phyloP scores from a whole-genome alignment of 2,329 filamentous ascomycete species.

The Lojkania enalia region DNA sequence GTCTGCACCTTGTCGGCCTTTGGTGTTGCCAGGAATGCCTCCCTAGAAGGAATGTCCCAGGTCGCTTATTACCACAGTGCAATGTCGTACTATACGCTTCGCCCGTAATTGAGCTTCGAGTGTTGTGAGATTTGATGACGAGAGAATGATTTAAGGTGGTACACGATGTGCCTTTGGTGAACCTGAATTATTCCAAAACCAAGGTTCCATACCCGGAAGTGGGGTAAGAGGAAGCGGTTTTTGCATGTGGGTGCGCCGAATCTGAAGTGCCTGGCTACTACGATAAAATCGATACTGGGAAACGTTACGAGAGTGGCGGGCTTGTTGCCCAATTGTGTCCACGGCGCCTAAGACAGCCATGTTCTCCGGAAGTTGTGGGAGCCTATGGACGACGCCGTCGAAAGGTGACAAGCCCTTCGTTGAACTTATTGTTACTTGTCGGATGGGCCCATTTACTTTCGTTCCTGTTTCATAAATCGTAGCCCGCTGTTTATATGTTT shows the following conservation, averaged over 20 bases:
- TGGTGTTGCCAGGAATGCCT: no score
- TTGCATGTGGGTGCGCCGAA: slow-evolving; percentile 16
- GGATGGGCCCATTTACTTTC: slow-evolving; percentile 7
- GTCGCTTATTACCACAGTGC: no score
- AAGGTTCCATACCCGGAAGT: slow-evolving; percentile 23
- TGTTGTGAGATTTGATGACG: no score
- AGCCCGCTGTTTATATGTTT: slow-evolving; percentile 3
- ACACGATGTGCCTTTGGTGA: no score
- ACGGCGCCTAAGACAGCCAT: slow-evolving; percentile 12
- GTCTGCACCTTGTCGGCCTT: no score
- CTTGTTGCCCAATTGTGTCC: slow-evolving; percentile 2
- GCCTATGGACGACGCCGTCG: slow-evolving; percentile 17
- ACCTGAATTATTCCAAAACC: not conserved
- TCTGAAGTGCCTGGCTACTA: not conserved
- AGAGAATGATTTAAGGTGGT: no score
- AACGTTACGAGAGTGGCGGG: not conserved
- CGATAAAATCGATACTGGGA: no score
- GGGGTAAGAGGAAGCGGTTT: slow-evolving; percentile 40
- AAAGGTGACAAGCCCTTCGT: slow-evolving; percentile 27
- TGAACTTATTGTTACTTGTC: slow-evolving; percentile 9
- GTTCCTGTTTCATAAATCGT: not conserved
- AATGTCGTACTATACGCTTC: no score
- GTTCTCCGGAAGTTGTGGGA: slow-evolving; percentile 19
- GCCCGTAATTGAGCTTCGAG: no score
- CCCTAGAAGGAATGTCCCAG: no score